Evolutionary conservation across 495 filamentous ascomycete genomes (phyloP).

Genomic region (Trichocladium antarcticum): DNA sequence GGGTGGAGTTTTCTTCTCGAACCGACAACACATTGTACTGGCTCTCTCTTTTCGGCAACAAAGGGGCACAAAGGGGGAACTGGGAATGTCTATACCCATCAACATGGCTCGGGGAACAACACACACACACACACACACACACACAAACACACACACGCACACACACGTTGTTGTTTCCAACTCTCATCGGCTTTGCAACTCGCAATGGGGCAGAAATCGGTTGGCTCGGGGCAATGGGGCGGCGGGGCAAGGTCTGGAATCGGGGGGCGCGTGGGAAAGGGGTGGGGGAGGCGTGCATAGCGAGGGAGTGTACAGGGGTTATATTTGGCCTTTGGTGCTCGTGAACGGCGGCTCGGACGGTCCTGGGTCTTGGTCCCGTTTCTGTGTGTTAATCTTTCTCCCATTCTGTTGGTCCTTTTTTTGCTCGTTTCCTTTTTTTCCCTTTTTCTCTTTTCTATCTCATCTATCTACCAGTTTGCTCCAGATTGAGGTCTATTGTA

Average conservation of each 20-base stretch:
- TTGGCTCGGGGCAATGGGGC: conserved; percentile 13
- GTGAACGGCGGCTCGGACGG: conserved; percentile 37
- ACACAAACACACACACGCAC: too few species aligned
- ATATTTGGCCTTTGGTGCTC: conserved; percentile 44
- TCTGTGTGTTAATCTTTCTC: conserved; percentile 25
- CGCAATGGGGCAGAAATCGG: conserved; percentile 3
- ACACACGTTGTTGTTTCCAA: conserved; percentile 9
- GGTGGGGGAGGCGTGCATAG: conserved; percentile 40
- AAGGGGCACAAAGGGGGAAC: conserved; percentile 3
- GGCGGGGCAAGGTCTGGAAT: conserved; percentile 13
- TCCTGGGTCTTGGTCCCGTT: conserved; percentile 31
- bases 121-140: too few species aligned
- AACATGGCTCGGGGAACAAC: background rate
- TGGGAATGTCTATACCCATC: conserved; percentile 5
- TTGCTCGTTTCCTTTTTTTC: conserved; percentile 15
- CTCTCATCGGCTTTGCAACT: conserved; percentile 1
- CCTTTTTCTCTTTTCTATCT: conserved; percentile 29
- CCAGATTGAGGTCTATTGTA: conserved; percentile 24
- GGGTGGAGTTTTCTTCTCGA: conserved; percentile 29
- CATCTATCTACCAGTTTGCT: conserved; percentile 24
- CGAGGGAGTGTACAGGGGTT: conserved; percentile 51
- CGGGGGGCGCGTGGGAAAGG: conserved; percentile 31
- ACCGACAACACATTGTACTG: conserved; percentile 30
- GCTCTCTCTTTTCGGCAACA: conserved; percentile 19
- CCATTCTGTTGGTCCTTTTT: conserved; percentile 15